These are phyloP conservation scores for Paramecium sexaurelia DNA, from an alignment of 73 alveolate genomes.

Conservation along the genomic window DNA sequence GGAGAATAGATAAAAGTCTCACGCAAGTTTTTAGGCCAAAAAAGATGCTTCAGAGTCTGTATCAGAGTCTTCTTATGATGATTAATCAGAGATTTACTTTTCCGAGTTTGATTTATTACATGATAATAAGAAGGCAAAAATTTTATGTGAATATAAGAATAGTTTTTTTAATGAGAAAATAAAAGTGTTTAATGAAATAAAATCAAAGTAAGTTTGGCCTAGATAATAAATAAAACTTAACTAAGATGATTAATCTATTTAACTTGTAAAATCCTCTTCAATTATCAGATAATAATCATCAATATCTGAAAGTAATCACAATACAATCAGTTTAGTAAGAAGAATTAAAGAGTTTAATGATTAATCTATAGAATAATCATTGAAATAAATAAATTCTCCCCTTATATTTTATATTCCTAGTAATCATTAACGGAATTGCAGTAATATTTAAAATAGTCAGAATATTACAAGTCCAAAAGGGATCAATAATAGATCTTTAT, in stretches of 20 bases:
- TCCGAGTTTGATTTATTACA: background rate
- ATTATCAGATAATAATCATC: constrained; percentile 7
- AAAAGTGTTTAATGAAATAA: background rate
- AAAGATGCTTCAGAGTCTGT: background rate
- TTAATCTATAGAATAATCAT: background rate
- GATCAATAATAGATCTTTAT: background rate
- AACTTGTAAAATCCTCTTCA: background rate
- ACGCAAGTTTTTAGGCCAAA: background rate
- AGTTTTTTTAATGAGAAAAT: constrained; percentile 30
- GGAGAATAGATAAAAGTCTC: background rate
- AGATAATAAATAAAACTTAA: background rate
- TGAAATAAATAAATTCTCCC: background rate
- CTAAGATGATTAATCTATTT: background rate
- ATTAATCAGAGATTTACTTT: background rate
- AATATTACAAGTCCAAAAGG: background rate
- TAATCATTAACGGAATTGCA: background rate
- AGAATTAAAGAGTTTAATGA: background rate
- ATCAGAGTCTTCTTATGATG: background rate
- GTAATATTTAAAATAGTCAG: background rate
- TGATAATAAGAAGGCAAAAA: background rate
- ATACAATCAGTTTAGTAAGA: background rate
- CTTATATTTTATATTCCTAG: background rate
- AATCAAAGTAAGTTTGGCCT: background rate
- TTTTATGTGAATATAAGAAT: background rate
- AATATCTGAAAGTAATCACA: background rate